A percentile compares a stretch with the other conserved stretches of the same genome.
Evolutionary conservation across 257 asterid species (phyloP).

Genomic region (Solanum etuberosum): DNA sequence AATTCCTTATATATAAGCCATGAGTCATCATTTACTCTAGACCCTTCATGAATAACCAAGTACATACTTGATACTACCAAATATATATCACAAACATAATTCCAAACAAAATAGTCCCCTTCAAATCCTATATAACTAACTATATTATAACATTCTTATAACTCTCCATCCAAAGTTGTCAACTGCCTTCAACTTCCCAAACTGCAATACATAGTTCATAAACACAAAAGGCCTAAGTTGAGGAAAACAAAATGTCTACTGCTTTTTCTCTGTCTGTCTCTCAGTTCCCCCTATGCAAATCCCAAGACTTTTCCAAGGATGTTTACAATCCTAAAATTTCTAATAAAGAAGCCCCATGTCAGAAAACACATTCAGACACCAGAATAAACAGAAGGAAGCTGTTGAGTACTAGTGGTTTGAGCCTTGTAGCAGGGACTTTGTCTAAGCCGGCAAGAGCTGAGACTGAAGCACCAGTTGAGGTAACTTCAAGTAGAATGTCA

Average conservation of each 20-base stretch:
- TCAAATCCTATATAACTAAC: conserved; percentile 1
- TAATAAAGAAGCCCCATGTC: not conserved
- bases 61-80: not conserved
- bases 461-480: conserved; percentile 34
- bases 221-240: not conserved
- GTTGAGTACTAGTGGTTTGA: conserved; percentile 18
- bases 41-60: conserved; percentile 25
- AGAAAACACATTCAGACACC: conserved; percentile 2
- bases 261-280: conserved; percentile 23
- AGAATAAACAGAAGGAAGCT: conserved; percentile 31
- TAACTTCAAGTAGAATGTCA: conserved; percentile 46
- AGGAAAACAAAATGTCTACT: conserved; percentile 23
- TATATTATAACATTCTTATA: not conserved
- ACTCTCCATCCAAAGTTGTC: conserved; percentile 29
- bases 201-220: not conserved
- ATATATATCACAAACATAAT: not conserved
- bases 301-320: conserved; percentile 29
- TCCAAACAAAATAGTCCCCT: conserved; percentile 6
- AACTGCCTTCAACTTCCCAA: not conserved
- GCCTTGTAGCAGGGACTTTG: conserved; percentile 26
- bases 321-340: conserved; percentile 1
- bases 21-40: conserved; percentile 13
- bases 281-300: conserved; percentile 32
- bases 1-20: not conserved
- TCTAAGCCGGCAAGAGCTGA: conserved; percentile 22